Evolutionary conservation across 192 early-diverging fungal species (phyloP).

Genomic region (Podila minutissima): DNA sequence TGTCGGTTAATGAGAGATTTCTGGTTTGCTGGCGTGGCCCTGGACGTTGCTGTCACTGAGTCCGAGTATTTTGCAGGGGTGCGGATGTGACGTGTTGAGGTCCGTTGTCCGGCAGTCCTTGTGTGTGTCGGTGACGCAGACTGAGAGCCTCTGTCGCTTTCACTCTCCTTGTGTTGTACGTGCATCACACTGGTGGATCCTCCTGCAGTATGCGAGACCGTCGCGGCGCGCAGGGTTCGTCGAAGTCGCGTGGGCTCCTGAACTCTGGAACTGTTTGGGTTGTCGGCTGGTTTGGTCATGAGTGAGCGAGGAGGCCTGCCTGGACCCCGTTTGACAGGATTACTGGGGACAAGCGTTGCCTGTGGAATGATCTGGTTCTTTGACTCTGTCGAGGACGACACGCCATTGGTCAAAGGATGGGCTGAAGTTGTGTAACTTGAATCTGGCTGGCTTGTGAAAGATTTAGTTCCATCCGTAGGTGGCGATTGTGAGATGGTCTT

Average conservation of each 20-base stretch:
- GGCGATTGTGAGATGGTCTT: too few relatives aligned
- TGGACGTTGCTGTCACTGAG: neutral
- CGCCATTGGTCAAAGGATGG: neutral
- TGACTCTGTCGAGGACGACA: constrained; percentile 11
- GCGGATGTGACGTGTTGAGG: constrained; percentile 25
- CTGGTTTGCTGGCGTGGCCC: constrained; percentile 36
- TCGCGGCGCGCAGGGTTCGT: constrained; percentile 13
- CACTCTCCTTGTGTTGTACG: neutral
- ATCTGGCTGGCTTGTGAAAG: too few relatives aligned
- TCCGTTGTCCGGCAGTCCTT: constrained; percentile 17
- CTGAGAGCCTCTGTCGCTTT: neutral
- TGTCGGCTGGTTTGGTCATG: neutral
- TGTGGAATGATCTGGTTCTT: constrained; percentile 6
- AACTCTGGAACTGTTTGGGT: neutral
- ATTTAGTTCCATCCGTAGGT: too few relatives aligned
- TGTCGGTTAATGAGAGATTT: constrained; percentile 16
- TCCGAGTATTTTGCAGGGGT: constrained; percentile 21
- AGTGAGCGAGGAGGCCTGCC: constrained; percentile 27
- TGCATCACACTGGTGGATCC: neutral
- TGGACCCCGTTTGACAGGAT: constrained; percentile 20
- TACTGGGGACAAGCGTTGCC: neutral
- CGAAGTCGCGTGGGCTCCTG: constrained; percentile 12
- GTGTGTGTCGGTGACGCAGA: neutral
- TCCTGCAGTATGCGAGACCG: constrained; percentile 8
- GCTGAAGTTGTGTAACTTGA: too few relatives aligned